Evolutionary conservation across 129 eudicot genomes (phyloP).

Genomic region (Tagetes erecta): DNA sequence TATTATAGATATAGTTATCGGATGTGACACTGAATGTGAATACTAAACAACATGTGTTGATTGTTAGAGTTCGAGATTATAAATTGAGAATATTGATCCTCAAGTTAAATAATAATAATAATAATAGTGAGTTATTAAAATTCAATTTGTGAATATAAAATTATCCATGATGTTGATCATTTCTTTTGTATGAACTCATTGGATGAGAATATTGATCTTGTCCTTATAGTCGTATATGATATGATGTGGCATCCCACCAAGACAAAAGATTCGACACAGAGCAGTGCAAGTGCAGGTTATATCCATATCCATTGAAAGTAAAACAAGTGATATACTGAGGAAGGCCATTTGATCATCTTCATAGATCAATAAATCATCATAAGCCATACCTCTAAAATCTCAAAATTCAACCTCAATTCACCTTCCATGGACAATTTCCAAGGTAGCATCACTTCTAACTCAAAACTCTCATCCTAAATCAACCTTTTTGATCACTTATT

Average conservation of each 20-base stretch:
- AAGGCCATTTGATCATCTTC: slow-evolving; percentile 26
- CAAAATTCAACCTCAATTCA: not conserved
- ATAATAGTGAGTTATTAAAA: too few relatives aligned
- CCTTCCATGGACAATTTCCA: slow-evolving; percentile 42
- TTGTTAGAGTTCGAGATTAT: too few relatives aligned
- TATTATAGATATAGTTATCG: too few relatives aligned
- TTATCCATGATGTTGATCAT: too few relatives aligned
- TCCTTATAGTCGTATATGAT: not conserved
- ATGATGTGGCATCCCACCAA: slow-evolving; percentile 20
- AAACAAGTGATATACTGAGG: slow-evolving; percentile 14
- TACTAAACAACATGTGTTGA: too few relatives aligned
- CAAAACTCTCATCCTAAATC: not conserved
- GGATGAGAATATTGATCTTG: not conserved
- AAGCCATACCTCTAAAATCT: not conserved
- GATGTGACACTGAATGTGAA: too few relatives aligned
- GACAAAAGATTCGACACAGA: slow-evolving; percentile 7
- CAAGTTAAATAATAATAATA: too few relatives aligned
- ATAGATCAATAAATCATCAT: not conserved
- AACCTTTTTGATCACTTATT: too few relatives aligned
- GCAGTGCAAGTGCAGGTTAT: slow-evolving; percentile 24
- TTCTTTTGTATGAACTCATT: not conserved
- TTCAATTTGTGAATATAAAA: too few relatives aligned
- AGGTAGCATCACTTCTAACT: slow-evolving; percentile 33
- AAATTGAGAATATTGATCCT: too few relatives aligned
- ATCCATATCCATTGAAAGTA: not conserved